phyloP scores from a whole-genome alignment of 2,329 filamentous ascomycete genomes.

The Thelonectria discophora region DNA sequence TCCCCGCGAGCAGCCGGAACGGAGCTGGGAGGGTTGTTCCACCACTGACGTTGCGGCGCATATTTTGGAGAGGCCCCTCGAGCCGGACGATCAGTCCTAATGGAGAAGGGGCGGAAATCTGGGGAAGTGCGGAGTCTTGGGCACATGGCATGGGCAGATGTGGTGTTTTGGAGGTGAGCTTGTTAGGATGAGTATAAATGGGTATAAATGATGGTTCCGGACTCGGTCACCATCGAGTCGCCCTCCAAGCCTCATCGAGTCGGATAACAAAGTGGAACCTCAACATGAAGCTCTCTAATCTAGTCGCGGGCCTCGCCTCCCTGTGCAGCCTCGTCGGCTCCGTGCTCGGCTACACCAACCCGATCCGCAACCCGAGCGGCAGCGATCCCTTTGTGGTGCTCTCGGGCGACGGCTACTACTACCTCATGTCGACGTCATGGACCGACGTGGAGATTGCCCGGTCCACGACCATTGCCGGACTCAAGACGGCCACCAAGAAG shows the following conservation, averaged over 20 bases:
- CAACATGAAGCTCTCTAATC: constrained; percentile 21
- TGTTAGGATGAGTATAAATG: no score
- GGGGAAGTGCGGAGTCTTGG: constrained; percentile 6
- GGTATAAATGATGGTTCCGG: constrained; percentile 3
- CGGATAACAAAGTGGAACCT: background rate
- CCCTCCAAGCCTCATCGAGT: background rate
- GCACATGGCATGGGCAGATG: background rate
- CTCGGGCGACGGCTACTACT: constrained; percentile 60
- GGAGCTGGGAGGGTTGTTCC: constrained; percentile 15
- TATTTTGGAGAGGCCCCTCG: background rate
- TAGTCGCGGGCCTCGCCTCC: constrained; percentile 3
- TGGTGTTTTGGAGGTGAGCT: no score
- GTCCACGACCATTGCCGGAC: constrained; percentile 59
- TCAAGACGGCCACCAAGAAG: constrained; percentile 61
- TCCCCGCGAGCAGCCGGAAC: background rate
- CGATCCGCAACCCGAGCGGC: constrained; percentile 57
- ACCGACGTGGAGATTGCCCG: constrained; percentile 61
- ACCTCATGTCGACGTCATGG: constrained; percentile 64
- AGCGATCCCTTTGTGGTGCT: constrained; percentile 63
- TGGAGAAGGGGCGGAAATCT: background rate
- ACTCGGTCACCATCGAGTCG: no score
- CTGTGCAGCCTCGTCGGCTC: constrained; percentile 18
- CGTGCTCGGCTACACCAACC: constrained; percentile 57
- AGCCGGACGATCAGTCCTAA: background rate
- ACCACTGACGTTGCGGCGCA: constrained; percentile 19